Percentiles rank a stretch among this genome's conserved stretches.
These are phyloP conservation scores for Fraxinus quadrangulata DNA, from an alignment of 257 asterid genomes.

Conservation along the genomic window DNA sequence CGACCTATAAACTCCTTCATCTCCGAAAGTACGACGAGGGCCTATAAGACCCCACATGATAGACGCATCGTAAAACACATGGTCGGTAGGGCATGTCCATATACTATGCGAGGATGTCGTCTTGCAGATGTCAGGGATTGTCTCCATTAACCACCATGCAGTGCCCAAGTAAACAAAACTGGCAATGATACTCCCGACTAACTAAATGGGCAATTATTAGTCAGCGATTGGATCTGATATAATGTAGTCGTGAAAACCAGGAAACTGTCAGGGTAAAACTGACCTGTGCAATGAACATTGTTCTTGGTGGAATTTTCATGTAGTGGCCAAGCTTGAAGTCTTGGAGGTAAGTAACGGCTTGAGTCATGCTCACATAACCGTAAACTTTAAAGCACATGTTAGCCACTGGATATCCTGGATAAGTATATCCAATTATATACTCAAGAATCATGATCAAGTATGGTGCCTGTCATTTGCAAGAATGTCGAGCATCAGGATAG, in stretches of 20 bases:
- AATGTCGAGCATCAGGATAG: not conserved
- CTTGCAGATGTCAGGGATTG: conserved; percentile 65
- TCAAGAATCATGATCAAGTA: conserved; percentile 85
- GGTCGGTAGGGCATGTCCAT: conserved; percentile 88
- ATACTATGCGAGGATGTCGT: conserved; percentile 40
- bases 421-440: conserved; percentile 80
- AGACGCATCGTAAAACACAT: conserved; percentile 79
- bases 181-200: conserved; percentile 78
- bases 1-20: conserved; percentile 58
- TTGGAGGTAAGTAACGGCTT: conserved; percentile 78
- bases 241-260: too few relatives aligned
- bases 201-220: conserved; percentile 18
- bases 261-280: not conserved
- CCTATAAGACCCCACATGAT: conserved; percentile 90
- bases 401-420: conserved; percentile 92
- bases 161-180: conserved; percentile 63
- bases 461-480: conserved; percentile 55
- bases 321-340: conserved; percentile 96
- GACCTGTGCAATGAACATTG: conserved; percentile 96
- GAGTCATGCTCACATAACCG: conserved; percentile 91
- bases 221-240: too few relatives aligned
- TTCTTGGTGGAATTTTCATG: conserved; percentile 94
- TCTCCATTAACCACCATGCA: conserved; percentile 90
- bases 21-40: conserved; percentile 77
- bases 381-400: conserved; percentile 96